phyloP scores from a whole-genome alignment of 2,329 filamentous ascomycete species.

The Botrytis cinerea region DNA sequence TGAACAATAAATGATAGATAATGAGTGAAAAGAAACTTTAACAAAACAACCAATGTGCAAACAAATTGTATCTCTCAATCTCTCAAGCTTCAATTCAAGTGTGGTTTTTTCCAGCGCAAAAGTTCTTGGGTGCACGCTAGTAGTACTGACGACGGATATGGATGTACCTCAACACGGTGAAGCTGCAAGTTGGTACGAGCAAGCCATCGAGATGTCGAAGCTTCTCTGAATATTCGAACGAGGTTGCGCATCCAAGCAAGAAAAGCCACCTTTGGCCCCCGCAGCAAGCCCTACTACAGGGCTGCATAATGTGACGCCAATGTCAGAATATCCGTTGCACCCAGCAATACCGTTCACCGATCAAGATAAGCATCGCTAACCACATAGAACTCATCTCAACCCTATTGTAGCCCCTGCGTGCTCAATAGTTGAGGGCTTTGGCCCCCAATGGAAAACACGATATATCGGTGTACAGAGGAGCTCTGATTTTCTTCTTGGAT shows the following conservation, averaged over 20 bases:
- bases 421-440: conserved; percentile 13
- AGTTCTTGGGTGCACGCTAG: background rate
- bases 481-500: background rate
- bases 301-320: conserved; percentile 24
- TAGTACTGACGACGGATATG: background rate
- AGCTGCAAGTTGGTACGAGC: background rate
- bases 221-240: background rate
- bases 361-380: conserved; percentile 23
- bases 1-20: background rate
- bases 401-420: conserved; percentile 13
- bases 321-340: conserved; percentile 17
- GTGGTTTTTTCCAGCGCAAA: background rate
- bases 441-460: conserved; percentile 7
- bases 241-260: conserved; percentile 3
- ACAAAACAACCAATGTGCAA: background rate
- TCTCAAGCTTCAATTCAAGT: background rate
- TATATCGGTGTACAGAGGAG: conserved; percentile 19
- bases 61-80: background rate
- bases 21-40: background rate
- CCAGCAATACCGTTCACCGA: conserved; percentile 17
- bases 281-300: conserved; percentile 10
- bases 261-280: background rate
- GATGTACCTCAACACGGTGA: conserved; percentile 19
- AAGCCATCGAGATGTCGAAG: conserved; percentile 3
- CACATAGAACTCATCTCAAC: background rate